A percentile compares a stretch with the other conserved stretches of the same genome.
phyloP scores from a whole-genome alignment of 164 flowering plant species.

The Berberis thunbergii region DNA sequence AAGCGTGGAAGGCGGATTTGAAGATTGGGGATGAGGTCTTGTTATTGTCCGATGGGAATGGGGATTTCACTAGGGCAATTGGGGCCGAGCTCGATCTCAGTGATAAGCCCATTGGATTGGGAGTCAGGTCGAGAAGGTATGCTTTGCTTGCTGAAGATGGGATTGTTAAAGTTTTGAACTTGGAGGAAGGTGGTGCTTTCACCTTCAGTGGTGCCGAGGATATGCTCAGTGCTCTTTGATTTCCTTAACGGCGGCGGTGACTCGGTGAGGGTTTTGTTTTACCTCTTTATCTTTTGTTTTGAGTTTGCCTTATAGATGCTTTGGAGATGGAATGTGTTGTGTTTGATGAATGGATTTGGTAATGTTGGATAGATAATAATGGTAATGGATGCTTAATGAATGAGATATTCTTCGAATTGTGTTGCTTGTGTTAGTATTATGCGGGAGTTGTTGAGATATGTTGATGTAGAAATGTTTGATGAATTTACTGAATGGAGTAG shows the following conservation, averaged over 20 bases:
- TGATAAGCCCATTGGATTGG: constrained; percentile 57
- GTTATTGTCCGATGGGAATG: constrained; percentile 63
- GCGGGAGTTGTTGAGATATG: no score
- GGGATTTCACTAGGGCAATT: constrained; percentile 54
- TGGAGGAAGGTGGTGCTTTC: constrained; percentile 58
- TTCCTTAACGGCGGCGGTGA: not conserved
- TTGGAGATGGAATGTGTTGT: no score
- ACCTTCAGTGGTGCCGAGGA: constrained; percentile 50
- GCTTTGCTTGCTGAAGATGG: constrained; percentile 52
- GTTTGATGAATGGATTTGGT: no score
- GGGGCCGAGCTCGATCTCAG: constrained; percentile 55
- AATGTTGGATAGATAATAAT: no score
- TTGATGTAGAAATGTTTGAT: no score
- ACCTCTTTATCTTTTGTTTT: not conserved
- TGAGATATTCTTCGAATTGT: no score
- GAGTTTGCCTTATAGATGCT: not conserved
- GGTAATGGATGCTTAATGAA: no score
- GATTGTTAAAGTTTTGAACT: constrained; percentile 49
- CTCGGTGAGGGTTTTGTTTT: constrained; percentile 1
- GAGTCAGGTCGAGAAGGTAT: constrained; percentile 53
- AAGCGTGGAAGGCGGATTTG: constrained; percentile 59
- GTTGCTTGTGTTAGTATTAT: no score
- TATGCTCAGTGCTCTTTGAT: constrained; percentile 36
- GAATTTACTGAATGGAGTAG: no score
- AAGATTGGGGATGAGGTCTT: constrained; percentile 45